Base-by-base conservation (phyloP, 2,329 filamentous ascomycete genomes). In the Aspergillus neotritici region DNA sequence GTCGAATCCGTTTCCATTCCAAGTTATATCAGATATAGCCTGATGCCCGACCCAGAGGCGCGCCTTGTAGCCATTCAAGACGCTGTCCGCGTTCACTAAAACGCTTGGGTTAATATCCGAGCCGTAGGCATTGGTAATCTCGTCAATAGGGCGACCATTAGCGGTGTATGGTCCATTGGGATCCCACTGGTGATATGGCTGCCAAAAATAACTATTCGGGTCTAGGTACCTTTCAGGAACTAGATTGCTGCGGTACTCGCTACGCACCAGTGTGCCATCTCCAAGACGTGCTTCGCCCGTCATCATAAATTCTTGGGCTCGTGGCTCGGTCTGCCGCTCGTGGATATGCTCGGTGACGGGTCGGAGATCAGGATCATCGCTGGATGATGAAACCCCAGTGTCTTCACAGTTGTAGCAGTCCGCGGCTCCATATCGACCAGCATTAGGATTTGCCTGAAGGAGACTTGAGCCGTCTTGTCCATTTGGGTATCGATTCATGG, bases 81-180 rank as follows among this genome's bases (percentile, higher is more conserved):
- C 39, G 17, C 39, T 41, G 39, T 35, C 39, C 32, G 39, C 32
- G 31, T 41, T 41, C 39, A 41, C 39, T 32, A 41, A 28, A 10
- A 41, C 39, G n/a, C 31, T 15, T 4, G 39, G 39, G 39, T 41
- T 41, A 5, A 32, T 41, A 15, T 41, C 39, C 17, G 16, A 14
- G 16, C 32, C 12, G 17, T 35, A 33, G 29, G 39, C 31, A 34
- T 34, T 34, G 9, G 31, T 14, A 21, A n/a, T 41, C 11, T 28
- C 12, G 31, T 16, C 21, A 21, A 41, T 15, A 14, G 15, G n/a
- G n/a, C n/a, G n/a, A n/a, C n/a, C n/a, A n/a, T n/a, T 34, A 32
- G 31, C 34, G 16, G 39, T 35, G 11, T 3, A 35, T 28, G 31
- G 31, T 5, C 39, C 39, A 14, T 35, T 41, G 31, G 39, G 31